phyloP scores from a whole-genome alignment of 345 rosid genomes.

The Triadica sebifera region DNA sequence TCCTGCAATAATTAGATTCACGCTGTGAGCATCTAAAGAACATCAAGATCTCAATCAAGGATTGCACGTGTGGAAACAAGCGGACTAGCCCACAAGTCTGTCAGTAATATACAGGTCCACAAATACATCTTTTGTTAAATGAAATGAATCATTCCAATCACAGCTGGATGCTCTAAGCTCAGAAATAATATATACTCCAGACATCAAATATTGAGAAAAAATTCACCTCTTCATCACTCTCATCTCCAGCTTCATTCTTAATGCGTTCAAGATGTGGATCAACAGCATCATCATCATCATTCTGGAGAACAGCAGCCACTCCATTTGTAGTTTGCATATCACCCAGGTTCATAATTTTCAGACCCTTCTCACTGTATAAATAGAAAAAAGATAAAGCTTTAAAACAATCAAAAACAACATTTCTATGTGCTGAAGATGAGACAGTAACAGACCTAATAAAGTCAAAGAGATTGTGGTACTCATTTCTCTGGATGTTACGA shows the following conservation, averaged over 20 bases:
- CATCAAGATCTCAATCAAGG: not conserved
- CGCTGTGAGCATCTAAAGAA: not conserved
- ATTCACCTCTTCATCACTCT: constrained; percentile 90
- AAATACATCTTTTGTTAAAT: not conserved
- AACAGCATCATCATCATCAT: constrained; percentile 81
- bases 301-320: constrained; percentile 71
- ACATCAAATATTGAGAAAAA: not conserved
- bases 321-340: constrained; percentile 53
- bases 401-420: not conserved
- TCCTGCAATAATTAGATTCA: constrained; percentile 50
- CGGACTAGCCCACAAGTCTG: too few species aligned
- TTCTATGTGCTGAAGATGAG: not conserved
- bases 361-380: constrained; percentile 66
- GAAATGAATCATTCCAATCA: not conserved
- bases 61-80: not conserved
- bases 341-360: constrained; percentile 92
- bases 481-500: constrained; percentile 93
- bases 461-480: constrained; percentile 80
- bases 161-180: not conserved
- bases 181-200: not conserved
- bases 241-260: constrained; percentile 79
- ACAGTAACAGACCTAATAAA: constrained; percentile 66
- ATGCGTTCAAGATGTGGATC: constrained; percentile 96
- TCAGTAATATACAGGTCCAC: not conserved
- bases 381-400: constrained; percentile 9